Evolutionary conservation across 129 eudicot genomes (phyloP), one percentile per base, ranked within the genome.

Genomic region (Deinandra increscens): DNA sequence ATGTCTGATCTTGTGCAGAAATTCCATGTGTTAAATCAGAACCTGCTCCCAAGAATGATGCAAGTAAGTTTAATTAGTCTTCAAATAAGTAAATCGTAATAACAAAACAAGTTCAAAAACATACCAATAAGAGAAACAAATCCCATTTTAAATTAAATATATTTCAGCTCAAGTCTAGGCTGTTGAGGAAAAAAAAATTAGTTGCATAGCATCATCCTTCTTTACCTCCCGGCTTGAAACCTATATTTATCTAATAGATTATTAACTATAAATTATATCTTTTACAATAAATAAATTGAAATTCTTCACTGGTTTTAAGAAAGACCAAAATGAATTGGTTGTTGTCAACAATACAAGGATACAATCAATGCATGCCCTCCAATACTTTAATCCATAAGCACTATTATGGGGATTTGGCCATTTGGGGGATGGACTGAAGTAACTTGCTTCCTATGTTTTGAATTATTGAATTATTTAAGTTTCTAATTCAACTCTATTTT

Each of bases 51-150:
- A 77, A 71, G 64, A 69, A 58, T 54, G 61, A 51, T 42, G 12
- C 70, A 72, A 60, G 95, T 84, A 80, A 68, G 87, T 37, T 66
- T 67, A 44, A n/a, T n/a, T n/a, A n/a, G n/a, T n/a, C n/a, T n/a
- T n/a, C n/a, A n/a, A n/a, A n/a, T n/a, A n/a, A n/a, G 22, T 22
- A 66, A 43, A 67, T 33, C 7, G 0, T 29, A 23, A 70, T 15
- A 59, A 6, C 39, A 22, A 23, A 22, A 14, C 37, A 29, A 14
- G 39, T 66, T 68, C 17, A 50, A 68, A 26, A 9, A 29, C 42
- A 66, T 66, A 17, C 31, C 19, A 9, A 50, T 31, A 66, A 68
- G 61, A 49, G 43, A 33, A 50, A 7, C 15, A 68, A 46, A 34
- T 68, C 11, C n/a, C 18, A 19, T 26, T 26, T 26, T 9, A 23